Percentiles rank a stretch among this genome's conserved stretches.
Evolutionary conservation across 106 monocot species (phyloP).

Genomic region (Cymbidium sinense): DNA sequence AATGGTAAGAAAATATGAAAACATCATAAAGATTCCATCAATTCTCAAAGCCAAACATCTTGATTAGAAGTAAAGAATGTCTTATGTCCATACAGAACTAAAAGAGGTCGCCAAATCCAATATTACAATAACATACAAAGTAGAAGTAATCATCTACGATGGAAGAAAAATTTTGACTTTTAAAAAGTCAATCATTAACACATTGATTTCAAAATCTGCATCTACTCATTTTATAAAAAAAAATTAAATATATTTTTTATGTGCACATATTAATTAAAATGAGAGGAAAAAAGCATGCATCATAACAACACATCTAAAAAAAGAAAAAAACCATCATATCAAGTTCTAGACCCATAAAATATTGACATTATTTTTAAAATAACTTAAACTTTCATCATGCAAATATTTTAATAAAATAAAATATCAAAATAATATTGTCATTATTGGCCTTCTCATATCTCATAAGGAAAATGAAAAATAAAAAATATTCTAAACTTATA

Average conservation of each 20-base stretch:
- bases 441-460: no score
- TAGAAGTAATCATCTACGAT: not conserved
- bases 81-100: not conserved
- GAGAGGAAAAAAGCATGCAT: not conserved
- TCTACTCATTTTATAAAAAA: no score
- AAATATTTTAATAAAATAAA: not conserved
- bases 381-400: not conserved
- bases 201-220: no score
- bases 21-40: not conserved
- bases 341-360: not conserved
- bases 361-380: not conserved
- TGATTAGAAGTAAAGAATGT: not conserved
- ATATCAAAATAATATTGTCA: not conserved
- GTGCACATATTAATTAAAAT: no score
- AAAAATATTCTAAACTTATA: not conserved
- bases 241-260: no score
- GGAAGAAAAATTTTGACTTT: not conserved
- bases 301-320: not conserved
- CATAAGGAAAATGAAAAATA: not conserved
- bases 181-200: no score
- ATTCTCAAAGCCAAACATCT: not conserved
- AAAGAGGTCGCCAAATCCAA: not conserved
- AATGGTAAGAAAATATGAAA: not conserved
- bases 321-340: not conserved
- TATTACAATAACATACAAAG: not conserved